Percentiles rank a stretch among this genome's conserved stretches.
Conservation (phyloP, 225 moss, liverwort and hornwort genomes). For the Ulota crispa region DNA sequence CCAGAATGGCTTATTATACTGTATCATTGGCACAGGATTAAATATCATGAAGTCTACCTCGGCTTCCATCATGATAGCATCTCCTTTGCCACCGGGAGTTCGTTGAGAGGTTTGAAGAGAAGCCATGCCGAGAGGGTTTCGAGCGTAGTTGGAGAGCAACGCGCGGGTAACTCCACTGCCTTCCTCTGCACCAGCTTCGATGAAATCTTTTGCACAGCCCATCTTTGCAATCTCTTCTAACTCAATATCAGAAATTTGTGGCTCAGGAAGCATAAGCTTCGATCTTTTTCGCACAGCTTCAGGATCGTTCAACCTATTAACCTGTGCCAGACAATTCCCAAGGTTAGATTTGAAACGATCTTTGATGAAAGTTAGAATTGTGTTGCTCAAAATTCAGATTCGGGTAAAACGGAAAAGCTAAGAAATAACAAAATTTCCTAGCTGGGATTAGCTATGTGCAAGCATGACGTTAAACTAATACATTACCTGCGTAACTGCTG, state of each 20-base stretch:
- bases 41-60: conserved; percentile 44
- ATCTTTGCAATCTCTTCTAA: conserved; percentile 96
- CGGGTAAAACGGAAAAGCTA: not conserved
- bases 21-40: not conserved
- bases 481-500: conserved; percentile 75
- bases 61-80: conserved; percentile 98
- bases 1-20: not conserved
- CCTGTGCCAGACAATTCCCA: conserved; percentile 43
- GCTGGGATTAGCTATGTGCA: not conserved
- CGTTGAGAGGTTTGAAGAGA: conserved; percentile 81
- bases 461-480: not conserved
- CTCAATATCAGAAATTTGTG: conserved; percentile 87
- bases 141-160: conserved; percentile 76
- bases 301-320: conserved; percentile 86
- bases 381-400: not conserved
- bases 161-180: conserved; percentile 79
- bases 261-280: conserved; percentile 81
- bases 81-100: conserved; percentile 96
- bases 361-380: not conserved
- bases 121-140: conserved; percentile 77
- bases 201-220: conserved; percentile 79
- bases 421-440: not conserved
- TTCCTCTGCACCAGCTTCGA: conserved; percentile 75
- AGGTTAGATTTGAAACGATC: not conserved
- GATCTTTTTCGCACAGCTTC: conserved; percentile 89